Base-by-base conservation (phyloP, 2,329 filamentous ascomycete genomes). In the Colletotrichum lini region DNA sequence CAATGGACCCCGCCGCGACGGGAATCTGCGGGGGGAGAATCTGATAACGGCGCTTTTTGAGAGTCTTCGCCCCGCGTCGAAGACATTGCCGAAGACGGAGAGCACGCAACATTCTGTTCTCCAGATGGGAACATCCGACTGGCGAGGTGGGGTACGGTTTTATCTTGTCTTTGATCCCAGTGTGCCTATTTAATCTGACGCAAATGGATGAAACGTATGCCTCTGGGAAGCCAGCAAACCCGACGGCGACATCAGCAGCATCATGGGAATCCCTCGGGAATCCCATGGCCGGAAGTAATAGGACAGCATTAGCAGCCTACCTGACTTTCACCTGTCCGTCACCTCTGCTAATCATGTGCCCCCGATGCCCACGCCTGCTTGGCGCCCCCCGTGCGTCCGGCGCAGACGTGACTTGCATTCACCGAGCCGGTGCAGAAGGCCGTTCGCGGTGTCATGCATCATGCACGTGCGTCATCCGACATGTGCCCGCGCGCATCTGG, bases 371-470 rank as follows among this genome's bases (percentile, higher is more conserved):
- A 54, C 23, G 40, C n/a, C 18, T 18, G 35, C 52, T 40, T 18
- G 52, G 52, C 30, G 30, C 30, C 30, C 30, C 30, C 30, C 30
- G 30, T 8, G 9, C 8, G 30, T 35, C 9, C 30, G 8, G 30
- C 30, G 30, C 8, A 35, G 30, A 35, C 8, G 30, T 35, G 30
- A 35, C 30, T 35, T 35, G 30, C 30, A 9, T 35, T 10, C 30
- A 35, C 30, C 30, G 30, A 26, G 30, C 30, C 30, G 30, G 7
- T 57, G 44, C 30, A 54, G 15, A 23, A 35, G 6, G 30, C 57
- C 57, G 38, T 67, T 67, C 64, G 3, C 68, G 57, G 64, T 64
- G 57, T 38, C 52, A 15, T 71, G 64, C 63, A 67, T 59, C 35
- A 62, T 67, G 44, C 68, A 62, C 13, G 50, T 67, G 64, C 50